phyloP scores from a whole-genome alignment of 2,329 filamentous ascomycete species.

The Penicillium paneum region DNA sequence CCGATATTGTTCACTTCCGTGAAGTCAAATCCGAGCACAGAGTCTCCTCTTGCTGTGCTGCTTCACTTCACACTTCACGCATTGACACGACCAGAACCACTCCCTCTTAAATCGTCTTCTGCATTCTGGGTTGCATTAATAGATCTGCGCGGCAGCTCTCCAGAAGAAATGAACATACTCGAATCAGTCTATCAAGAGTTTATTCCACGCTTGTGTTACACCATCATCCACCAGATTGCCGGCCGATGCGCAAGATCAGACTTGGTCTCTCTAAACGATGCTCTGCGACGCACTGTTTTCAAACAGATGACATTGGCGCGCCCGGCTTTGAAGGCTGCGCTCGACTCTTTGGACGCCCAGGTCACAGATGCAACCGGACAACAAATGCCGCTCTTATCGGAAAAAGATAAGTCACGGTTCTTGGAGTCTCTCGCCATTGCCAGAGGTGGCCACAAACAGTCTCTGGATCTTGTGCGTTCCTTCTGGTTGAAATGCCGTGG shows the following conservation, averaged over 20 bases:
- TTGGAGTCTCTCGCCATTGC: conserved; percentile 39
- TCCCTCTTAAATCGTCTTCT: conserved; percentile 47
- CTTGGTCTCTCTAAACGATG: conserved; percentile 41
- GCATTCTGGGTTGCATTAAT: conserved; percentile 44
- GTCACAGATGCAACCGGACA: conserved; percentile 18
- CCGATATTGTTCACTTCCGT: conserved; percentile 38
- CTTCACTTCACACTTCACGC: conserved; percentile 43
- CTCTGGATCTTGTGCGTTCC: conserved; percentile 38
- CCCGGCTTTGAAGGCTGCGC: conserved; percentile 35
- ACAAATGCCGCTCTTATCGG: conserved; percentile 24
- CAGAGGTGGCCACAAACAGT: conserved; percentile 37
- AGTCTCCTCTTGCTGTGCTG: conserved; percentile 32
- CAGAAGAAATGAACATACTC: conserved; percentile 22
- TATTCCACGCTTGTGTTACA: conserved; percentile 38
- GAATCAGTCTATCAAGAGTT: conserved; percentile 36
- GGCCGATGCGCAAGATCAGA: conserved; percentile 47
- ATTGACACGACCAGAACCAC: conserved; percentile 42
- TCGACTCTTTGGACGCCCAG: conserved; percentile 30
- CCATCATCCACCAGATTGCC: conserved; percentile 41
- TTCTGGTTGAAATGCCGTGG: conserved; percentile 48
- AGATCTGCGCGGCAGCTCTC: conserved; percentile 29
- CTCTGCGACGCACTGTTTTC: conserved; percentile 42
- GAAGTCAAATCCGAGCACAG: conserved; percentile 9
- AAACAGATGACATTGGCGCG: conserved; percentile 42
- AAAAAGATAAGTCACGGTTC: conserved; percentile 42